Percentiles rank a stretch among this genome's conserved stretches.
These are phyloP conservation scores for Phytophthora sp. DNA, from an alignment of 352 stramenopile species.

Conservation along the genomic window DNA sequence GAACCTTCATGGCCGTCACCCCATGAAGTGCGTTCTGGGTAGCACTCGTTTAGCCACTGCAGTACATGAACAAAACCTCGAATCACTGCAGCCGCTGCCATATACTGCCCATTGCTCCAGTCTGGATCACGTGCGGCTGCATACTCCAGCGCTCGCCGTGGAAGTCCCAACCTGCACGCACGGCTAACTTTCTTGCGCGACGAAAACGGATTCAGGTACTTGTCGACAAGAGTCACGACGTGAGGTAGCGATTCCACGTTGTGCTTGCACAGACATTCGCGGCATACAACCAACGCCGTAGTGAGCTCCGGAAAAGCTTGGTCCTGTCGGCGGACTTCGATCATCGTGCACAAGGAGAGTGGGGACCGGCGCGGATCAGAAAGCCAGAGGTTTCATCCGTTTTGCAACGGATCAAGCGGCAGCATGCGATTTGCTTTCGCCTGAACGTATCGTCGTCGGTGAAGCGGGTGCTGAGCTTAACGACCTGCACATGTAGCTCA, in stretches of 20 bases:
- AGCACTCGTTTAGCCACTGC: constrained; percentile 21
- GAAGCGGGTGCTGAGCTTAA: too few species aligned
- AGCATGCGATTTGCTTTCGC: too few species aligned
- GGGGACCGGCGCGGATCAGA: too few species aligned
- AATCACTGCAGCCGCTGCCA: constrained; percentile 19
- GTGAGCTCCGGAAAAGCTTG: background rate
- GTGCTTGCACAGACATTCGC: constrained; percentile 14
- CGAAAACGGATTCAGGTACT: constrained; percentile 19
- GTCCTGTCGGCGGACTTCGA: background rate
- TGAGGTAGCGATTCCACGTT: constrained; percentile 19
- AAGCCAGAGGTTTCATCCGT: too few species aligned
- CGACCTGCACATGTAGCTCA: too few species aligned
- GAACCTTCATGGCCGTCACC: constrained; percentile 13
- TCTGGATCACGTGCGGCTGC: constrained; percentile 14
- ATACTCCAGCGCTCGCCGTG: constrained; percentile 11
- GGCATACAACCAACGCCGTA: background rate
- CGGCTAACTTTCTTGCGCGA: constrained; percentile 12
- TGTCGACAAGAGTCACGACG: constrained; percentile 16
- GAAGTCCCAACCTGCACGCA: constrained; percentile 10
- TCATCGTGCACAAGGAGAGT: too few species aligned
- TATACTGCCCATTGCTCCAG: constrained; percentile 17
- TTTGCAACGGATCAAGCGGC: too few species aligned
- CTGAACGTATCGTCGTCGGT: too few species aligned
- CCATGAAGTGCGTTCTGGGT: constrained; percentile 19
- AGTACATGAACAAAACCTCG: constrained; percentile 17